Evolutionary conservation across 164 flowering plant genomes (phyloP), one percentile per base, ranked within the genome.

Genomic region (Amborella trichopoda): DNA sequence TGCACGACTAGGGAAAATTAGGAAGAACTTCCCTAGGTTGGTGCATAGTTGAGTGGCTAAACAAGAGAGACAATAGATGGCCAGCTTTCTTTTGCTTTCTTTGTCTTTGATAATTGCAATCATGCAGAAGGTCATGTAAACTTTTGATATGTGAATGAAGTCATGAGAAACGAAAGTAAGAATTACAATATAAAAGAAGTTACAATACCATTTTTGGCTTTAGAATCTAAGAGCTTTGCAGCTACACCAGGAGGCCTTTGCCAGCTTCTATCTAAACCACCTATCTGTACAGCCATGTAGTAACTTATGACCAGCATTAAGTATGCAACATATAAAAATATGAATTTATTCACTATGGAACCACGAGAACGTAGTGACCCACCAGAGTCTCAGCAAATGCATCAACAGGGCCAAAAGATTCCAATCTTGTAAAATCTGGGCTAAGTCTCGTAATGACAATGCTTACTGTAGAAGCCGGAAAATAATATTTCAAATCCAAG

Each of bases 201-300:
- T 27, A 13, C 22, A 8, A 40, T 76, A 86, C 96, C 96, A 17
- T 81, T 81, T 6, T 78, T 19, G 26, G 94, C 54, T 73, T 63
- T 87, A 37, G 77, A 53, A 47, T 78, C 65, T 13, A 84, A 56
- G 19, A 91, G 95, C 54, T 87, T 84, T 48, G 96, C 96, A 1
- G 70, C 67, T 34, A 86, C 82, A 34, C 99, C 99, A 3, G 95
- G 86, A 0, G 99, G 96, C 42, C 82, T 75, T 58, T 80, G 76
- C 94, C 96, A 87, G 67, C 99, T 91, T 65, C 99, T 83, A 57
- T 91, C 99, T 63, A 87, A 57, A 43, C 96, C 96, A 60, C 67
- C 66, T 13, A 91, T 83, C 98, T 91, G 48, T n/a, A 32, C 36
- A 32, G 36, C n/a, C 9, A 30, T 11, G 36, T 32, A 32, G 36